Percentiles rank a stretch among this genome's conserved stretches.
phyloP scores from a whole-genome alignment of 2,329 filamentous ascomycete species.

The Fusarium albosuccineum region DNA sequence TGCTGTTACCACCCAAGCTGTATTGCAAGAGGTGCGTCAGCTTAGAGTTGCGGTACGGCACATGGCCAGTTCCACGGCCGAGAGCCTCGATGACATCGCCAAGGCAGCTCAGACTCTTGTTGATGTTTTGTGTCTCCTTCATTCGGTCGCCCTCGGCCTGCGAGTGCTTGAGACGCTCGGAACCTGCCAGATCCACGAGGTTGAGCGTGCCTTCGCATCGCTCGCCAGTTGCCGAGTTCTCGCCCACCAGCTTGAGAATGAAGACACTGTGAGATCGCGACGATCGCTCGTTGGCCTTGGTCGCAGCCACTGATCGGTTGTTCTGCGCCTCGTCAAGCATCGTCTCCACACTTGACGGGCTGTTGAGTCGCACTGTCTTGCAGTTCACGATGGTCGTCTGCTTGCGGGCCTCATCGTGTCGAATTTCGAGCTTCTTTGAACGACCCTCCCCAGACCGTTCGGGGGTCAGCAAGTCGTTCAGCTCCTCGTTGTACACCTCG shows the following conservation, averaged over 20 bases:
- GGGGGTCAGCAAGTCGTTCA: conserved; percentile 84
- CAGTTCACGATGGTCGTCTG: conserved; percentile 87
- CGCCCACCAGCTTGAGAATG: conserved; percentile 82
- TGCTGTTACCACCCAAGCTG: conserved; percentile 92
- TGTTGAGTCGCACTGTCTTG: conserved; percentile 81
- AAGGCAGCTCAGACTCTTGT: conserved; percentile 90
- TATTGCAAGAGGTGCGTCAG: conserved; percentile 96
- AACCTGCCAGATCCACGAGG: conserved; percentile 94
- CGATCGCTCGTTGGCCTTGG: conserved; percentile 96
- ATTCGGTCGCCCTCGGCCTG: conserved; percentile 87
- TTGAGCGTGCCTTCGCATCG: conserved; percentile 94
- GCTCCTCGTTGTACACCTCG: conserved; percentile 97
- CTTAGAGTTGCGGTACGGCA: conserved; percentile 97
- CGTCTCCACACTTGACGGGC: conserved; percentile 81
- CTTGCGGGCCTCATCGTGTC: conserved; percentile 85
- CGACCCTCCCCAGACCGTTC: conserved; percentile 77
- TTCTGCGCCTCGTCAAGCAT: conserved; percentile 85
- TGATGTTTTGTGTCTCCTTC: conserved; percentile 97
- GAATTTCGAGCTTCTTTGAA: conserved; percentile 86
- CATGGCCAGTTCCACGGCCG: conserved; percentile 84
- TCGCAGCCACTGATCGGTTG: conserved; percentile 93
- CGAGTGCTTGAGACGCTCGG: conserved; percentile 89
- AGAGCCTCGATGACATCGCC: conserved; percentile 95
- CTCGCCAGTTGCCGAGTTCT: conserved; percentile 82
- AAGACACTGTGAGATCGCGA: conserved; percentile 97